Percentiles rank a stretch among this genome's conserved stretches.
These are phyloP conservation scores for Plasmodium berghei DNA, from an alignment of 169 alveolate genomes.

Conservation along the genomic window DNA sequence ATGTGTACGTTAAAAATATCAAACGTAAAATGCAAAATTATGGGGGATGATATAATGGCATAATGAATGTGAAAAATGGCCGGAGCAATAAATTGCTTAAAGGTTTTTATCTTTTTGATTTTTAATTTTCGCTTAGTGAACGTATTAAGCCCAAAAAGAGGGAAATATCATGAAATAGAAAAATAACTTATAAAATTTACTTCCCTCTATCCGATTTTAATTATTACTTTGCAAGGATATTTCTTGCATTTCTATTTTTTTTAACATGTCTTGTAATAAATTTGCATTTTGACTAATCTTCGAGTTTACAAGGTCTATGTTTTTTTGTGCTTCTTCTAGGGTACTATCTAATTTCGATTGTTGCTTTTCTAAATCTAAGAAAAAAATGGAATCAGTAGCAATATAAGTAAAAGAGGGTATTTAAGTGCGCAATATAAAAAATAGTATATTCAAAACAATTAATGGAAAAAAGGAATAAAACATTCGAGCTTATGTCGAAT, in stretches of 20 bases:
- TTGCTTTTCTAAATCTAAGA: slow-evolving; percentile 66
- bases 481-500: neutral
- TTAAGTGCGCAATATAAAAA: neutral
- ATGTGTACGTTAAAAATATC: too few relatives aligned
- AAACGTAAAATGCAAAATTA: too few relatives aligned
- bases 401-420: neutral
- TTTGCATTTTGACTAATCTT: slow-evolving; percentile 50
- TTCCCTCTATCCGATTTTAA: neutral
- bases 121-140: too few relatives aligned
- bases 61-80: too few relatives aligned
- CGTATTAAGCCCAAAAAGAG: neutral
- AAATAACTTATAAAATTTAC: neutral
- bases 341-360: slow-evolving; percentile 49
- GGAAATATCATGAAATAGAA: neutral
- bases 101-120: too few relatives aligned
- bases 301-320: slow-evolving; percentile 26
- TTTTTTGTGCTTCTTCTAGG: slow-evolving; percentile 32
- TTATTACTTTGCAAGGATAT: neutral
- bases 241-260: slow-evolving; percentile 25
- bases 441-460: neutral
- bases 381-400: slow-evolving; percentile 1
- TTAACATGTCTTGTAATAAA: slow-evolving; percentile 50
- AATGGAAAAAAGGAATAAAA: neutral
- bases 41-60: too few relatives aligned
- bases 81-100: too few relatives aligned